Evolutionary conservation across 495 filamentous ascomycete genomes (phyloP).

Genomic region (Rhypophila decipiens): DNA sequence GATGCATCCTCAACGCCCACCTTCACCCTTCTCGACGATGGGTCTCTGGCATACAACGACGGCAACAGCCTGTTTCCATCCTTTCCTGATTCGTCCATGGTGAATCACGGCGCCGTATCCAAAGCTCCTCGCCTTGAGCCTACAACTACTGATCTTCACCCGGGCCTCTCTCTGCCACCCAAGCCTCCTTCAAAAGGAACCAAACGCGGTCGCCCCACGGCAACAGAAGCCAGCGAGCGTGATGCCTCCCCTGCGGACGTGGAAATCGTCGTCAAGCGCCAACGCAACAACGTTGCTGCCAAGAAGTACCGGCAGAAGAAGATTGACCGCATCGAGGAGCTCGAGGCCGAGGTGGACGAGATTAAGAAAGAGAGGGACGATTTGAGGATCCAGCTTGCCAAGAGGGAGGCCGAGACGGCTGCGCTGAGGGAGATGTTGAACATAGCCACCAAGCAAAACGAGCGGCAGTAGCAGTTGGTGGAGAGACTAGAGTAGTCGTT

Average conservation of each 20-base stretch:
- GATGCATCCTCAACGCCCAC: background rate
- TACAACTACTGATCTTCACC: too few relatives aligned
- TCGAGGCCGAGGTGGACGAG: constrained; percentile 55
- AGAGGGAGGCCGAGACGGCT: constrained; percentile 55
- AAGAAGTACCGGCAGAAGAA: constrained; percentile 67
- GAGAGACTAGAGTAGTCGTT: too few relatives aligned
- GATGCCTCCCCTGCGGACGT: constrained; percentile 1
- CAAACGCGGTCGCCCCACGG: constrained; percentile 10
- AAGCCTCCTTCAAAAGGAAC: background rate
- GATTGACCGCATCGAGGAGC: constrained; percentile 56
- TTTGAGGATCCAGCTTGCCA: constrained; percentile 54
- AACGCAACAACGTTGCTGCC: constrained; percentile 63
- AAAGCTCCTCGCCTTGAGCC: background rate
- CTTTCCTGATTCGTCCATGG: background rate
- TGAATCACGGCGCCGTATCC: too few relatives aligned
- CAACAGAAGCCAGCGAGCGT: constrained; percentile 1
- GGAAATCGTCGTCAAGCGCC: constrained; percentile 44
- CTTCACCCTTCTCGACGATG: background rate
- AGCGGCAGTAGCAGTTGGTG: constrained; percentile 6
- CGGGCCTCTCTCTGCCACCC: background rate
- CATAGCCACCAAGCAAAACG: too few relatives aligned
- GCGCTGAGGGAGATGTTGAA: constrained; percentile 39
- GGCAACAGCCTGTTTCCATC: background rate
- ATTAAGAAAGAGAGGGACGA: constrained; percentile 59
- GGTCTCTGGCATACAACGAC: background rate